Evolutionary conservation across 2,329 filamentous ascomycete species (phyloP).

Genomic region (Penicillium verrucosum): DNA sequence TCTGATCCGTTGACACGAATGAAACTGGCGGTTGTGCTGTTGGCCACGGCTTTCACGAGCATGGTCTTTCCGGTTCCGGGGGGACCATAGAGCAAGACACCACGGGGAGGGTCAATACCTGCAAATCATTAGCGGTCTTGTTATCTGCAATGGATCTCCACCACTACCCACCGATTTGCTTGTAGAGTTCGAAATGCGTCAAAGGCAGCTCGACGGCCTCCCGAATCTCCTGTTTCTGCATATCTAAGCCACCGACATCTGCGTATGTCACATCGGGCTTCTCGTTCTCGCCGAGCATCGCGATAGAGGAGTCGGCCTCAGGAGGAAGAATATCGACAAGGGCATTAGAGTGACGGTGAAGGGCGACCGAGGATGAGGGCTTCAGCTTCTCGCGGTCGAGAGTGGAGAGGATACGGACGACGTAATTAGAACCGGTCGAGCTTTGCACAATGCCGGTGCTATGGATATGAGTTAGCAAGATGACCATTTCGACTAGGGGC

Average conservation of each 20-base stretch:
- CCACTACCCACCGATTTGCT: conserved; percentile 72
- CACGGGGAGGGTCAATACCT: conserved; percentile 89
- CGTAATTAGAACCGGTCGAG: conserved; percentile 97
- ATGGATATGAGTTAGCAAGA: conserved; percentile 8
- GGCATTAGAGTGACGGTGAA: conserved; percentile 97
- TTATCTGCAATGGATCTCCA: background rate
- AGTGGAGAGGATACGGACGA: conserved; percentile 95
- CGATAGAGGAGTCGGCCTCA: conserved; percentile 96
- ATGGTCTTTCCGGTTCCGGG: conserved; percentile 96
- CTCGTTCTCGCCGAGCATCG: conserved; percentile 94
- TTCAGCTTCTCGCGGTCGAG: conserved; percentile 98
- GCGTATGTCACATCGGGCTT: conserved; percentile 98
- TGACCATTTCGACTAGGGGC: background rate
- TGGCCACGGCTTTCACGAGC: conserved; percentile 96
- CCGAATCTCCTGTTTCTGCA: conserved; percentile 99
- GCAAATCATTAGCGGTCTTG: conserved; percentile 20
- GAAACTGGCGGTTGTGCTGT: conserved; percentile 96
- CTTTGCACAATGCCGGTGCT: conserved; percentile 98
- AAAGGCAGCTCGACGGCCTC: conserved; percentile 96
- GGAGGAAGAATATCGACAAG: conserved; percentile 98
- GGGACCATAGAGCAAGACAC: conserved; percentile 92
- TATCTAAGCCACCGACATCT: conserved; percentile 94
- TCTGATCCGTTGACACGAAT: conserved; percentile 97
- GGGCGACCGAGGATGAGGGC: conserved; percentile 92
- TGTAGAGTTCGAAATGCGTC: conserved; percentile 97